Conservation (phyloP, 1,139 yeast species). For the Pneumocystis murina region DNA sequence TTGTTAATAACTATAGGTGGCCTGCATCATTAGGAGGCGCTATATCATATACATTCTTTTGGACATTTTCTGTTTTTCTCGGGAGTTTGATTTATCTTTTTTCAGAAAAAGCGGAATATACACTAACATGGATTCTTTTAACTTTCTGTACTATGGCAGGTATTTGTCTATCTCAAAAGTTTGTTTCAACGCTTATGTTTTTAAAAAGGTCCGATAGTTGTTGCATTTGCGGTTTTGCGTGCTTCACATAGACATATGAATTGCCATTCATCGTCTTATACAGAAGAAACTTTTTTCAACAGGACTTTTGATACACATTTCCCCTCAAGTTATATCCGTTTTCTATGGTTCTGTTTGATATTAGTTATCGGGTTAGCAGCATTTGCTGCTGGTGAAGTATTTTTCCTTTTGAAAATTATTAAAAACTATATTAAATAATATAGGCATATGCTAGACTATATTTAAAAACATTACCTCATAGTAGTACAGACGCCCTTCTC, state of each 20-base stretch:
- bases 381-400: conserved; percentile 3
- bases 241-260: neutral
- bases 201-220: neutral
- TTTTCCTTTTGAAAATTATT: neutral
- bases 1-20: conserved; percentile 3
- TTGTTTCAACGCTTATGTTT: neutral
- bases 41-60: conserved; percentile 10
- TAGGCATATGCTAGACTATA: conserved; percentile 12
- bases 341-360: conserved; percentile 11
- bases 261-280: neutral
- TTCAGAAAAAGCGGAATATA: conserved; percentile 6
- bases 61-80: conserved; percentile 10
- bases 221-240: neutral
- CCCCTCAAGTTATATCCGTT: conserved; percentile 10
- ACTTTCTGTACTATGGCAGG: conserved; percentile 11
- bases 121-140: conserved; percentile 12
- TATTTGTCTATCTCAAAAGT: neutral
- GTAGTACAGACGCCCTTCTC: conserved; percentile 10
- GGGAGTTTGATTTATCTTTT: conserved; percentile 8
- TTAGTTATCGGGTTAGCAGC: conserved; percentile 12
- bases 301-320: neutral
- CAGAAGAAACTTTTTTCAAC: neutral
- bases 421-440: conserved; percentile 3
- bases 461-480: conserved; percentile 12
- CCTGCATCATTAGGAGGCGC: conserved; percentile 10